Base-by-base conservation (phyloP, 2,329 filamentous ascomycete species). In the Fusarium paranaense region DNA sequence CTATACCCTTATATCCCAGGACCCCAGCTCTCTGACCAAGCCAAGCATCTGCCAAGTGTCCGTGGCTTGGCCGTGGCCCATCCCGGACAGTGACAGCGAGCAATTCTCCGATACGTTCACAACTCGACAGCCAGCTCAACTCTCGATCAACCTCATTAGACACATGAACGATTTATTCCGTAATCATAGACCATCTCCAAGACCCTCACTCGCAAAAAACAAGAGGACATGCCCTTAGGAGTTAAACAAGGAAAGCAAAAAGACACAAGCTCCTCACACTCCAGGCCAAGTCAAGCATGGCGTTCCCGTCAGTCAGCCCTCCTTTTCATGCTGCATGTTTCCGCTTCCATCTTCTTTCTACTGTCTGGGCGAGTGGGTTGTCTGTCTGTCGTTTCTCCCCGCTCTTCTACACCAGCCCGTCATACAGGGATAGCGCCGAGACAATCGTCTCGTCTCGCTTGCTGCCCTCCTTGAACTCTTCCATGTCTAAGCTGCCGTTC, bases 381-480 rank as follows among this genome's bases (percentile, higher is more conserved):
- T 62, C 45, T 47, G 42, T 56, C 57, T 45, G 40, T 45, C 61
- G 25, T 62, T 52, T 45, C 20, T 52, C 45, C 18, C 59, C 16
- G n/a, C 40, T 22, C 52, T 30, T 56, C 78, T 82, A 98, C 82
- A 99, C 97, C 80, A 99, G 86, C 27, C 97, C 97, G 81, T 99
- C 97, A 81, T 99, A 99, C 75, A 99, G 88, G 67, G 95, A 98
- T 80, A 99, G 87, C 37, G 97, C 97, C 64, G 96, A 98, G 68
- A 99, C 97, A 81, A 99, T 99, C 11, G 97, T 99, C 87, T 98
- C 96, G 85, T 99, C 97, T 69, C 95, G 94, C 88, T 98, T 98
- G 87, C 95, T 98, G 77, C 97, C 97, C 86, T 99, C 97, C 86
- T 98, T 98, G 89, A 99, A 99, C 83, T 99, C 97, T 71, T 95